phyloP scores from a whole-genome alignment of 352 stramenopile species.

The Phytophthora foliorum region DNA sequence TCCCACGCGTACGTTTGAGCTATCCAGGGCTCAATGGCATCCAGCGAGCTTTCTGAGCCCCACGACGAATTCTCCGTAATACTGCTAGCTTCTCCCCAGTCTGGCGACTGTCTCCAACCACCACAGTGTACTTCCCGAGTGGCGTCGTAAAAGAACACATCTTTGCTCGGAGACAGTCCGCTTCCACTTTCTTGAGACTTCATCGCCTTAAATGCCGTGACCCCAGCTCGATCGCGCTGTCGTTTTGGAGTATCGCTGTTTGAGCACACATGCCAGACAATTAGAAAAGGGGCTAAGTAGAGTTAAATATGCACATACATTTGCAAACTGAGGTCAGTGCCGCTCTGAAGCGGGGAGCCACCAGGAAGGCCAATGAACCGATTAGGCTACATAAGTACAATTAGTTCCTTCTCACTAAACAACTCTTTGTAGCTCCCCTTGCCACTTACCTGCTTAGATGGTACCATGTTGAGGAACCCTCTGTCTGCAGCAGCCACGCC shows the following conservation, averaged over 20 bases:
- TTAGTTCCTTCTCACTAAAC: constrained; percentile 6
- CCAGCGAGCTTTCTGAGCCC: constrained; percentile 34
- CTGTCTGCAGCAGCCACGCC: neutral
- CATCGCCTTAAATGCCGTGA: constrained; percentile 1
- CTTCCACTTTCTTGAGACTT: constrained; percentile 10
- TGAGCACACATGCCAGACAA: constrained; percentile 15
- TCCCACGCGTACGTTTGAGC: constrained; percentile 52
- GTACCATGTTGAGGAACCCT: constrained; percentile 24
- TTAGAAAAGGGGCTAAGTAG: neutral
- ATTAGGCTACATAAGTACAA: constrained; percentile 23
- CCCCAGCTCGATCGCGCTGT: neutral
- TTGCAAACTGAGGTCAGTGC: constrained; percentile 10
- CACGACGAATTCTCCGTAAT: constrained; percentile 51
- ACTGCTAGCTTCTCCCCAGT: constrained; percentile 36
- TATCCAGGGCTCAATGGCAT: constrained; percentile 41
- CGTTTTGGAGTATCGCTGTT: constrained; percentile 8
- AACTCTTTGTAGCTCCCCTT: neutral
- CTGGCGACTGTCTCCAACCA: constrained; percentile 11
- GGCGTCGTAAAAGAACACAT: constrained; percentile 46
- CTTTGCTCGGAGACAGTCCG: constrained; percentile 14
- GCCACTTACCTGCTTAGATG: constrained; percentile 32
- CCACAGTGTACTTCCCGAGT: constrained; percentile 36
- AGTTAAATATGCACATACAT: constrained; percentile 13
- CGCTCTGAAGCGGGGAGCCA: neutral
- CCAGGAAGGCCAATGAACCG: constrained; percentile 35